These are phyloP conservation scores for Mycena leptocephala DNA, from an alignment of 768 basidiomycete genomes.

Conservation along the genomic window DNA sequence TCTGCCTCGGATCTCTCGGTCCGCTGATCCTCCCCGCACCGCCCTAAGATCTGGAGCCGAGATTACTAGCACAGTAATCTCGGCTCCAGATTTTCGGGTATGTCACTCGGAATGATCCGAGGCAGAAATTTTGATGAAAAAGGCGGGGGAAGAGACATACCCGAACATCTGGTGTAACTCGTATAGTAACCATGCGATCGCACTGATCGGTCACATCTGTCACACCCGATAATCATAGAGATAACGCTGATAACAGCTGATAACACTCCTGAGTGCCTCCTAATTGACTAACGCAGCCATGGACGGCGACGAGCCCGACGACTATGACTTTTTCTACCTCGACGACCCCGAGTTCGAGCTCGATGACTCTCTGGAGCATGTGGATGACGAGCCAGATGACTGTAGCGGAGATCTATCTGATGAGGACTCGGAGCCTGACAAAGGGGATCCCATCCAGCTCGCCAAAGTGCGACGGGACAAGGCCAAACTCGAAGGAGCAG, in stretches of 20 bases:
- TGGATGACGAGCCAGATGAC: neutral
- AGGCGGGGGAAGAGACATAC: no score
- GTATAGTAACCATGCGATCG: neutral
- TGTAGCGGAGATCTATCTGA: neutral
- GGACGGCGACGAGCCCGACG: neutral
- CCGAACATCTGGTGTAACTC: slow-evolving; percentile 4
- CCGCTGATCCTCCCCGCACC: no score
- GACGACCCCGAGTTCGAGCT: neutral
- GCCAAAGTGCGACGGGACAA: neutral
- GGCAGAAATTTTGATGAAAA: no score
- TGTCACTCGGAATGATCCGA: no score
- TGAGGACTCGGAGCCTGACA: neutral
- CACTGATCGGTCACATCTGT: neutral
- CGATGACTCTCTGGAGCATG: neutral
- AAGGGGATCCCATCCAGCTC: neutral
- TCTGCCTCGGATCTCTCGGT: no score
- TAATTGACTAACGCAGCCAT: neutral
- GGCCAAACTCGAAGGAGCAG: neutral
- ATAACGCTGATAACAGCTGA: neutral
- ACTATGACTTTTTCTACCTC: neutral
- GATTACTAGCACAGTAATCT: no score
- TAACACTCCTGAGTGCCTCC: no score
- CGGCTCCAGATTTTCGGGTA: no score
- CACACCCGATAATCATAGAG: neutral
- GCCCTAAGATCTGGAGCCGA: no score